These are phyloP conservation scores for Aspergillus eucalypticola DNA, from an alignment of 2,329 filamentous ascomycete genomes.

Conservation along the genomic window DNA sequence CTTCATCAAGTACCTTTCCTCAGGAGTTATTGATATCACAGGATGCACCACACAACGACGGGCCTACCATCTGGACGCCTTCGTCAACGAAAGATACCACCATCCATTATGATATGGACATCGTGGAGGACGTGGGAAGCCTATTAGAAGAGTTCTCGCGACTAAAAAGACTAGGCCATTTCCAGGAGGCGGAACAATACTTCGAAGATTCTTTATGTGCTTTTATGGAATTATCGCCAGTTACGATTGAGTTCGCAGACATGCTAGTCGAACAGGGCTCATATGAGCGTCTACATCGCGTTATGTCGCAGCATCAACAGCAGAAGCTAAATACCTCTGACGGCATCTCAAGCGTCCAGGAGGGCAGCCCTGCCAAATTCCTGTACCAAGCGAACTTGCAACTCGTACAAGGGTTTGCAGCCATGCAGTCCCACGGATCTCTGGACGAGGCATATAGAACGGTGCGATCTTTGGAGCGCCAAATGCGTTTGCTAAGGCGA, in stretches of 20 bases:
- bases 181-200: background rate
- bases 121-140: background rate
- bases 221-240: constrained; percentile 6
- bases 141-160: background rate
- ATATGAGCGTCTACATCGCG: background rate
- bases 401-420: background rate
- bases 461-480: background rate
- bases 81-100: background rate
- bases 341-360: background rate
- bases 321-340: no score
- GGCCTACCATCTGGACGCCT: background rate
- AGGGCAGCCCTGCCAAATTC: background rate
- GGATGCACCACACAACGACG: background rate
- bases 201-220: background rate
- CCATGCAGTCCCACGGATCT: background rate
- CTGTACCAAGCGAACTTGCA: background rate
- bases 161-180: constrained; percentile 1
- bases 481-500: background rate
- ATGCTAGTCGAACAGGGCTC: constrained; percentile 16
- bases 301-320: background rate
- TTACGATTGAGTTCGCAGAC: constrained; percentile 18
- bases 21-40: background rate
- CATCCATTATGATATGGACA: background rate
- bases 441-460: background rate
- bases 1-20: no score